These are phyloP conservation scores for Limnomonas spitsbergensis DNA, from an alignment of 139 green algal species.

Conservation along the genomic window DNA sequence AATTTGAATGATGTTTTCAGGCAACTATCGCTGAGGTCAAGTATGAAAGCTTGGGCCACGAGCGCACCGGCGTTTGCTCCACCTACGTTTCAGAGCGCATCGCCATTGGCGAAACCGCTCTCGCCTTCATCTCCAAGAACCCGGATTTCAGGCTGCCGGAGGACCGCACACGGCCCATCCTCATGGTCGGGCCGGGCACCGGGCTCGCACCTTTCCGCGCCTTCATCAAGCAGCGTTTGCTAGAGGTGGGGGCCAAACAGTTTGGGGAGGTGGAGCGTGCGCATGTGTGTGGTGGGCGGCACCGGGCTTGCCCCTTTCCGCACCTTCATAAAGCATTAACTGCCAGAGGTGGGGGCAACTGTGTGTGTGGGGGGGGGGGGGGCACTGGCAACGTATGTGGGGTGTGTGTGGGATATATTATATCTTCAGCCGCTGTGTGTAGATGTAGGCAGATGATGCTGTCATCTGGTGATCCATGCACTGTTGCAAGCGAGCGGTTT, in stretches of 20 bases:
- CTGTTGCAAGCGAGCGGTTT: too few species aligned
- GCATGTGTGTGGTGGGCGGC: too few species aligned
- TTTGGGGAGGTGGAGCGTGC: not conserved
- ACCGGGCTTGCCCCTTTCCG: too few species aligned
- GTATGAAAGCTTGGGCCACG: conserved; percentile 55
- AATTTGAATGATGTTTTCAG: too few species aligned
- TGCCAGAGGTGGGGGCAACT: too few species aligned
- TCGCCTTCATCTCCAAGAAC: conserved; percentile 47
- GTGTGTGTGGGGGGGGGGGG: too few species aligned
- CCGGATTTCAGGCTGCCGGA: conserved; percentile 82
- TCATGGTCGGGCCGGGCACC: conserved; percentile 91
- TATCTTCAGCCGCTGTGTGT: too few species aligned
- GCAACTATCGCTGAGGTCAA: conserved; percentile 51
- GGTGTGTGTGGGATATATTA: too few species aligned
- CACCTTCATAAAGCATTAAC: too few species aligned
- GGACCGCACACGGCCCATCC: conserved; percentile 62
- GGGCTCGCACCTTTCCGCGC: conserved; percentile 85
- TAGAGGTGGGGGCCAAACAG: conserved; percentile 25
- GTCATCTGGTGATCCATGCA: too few species aligned
- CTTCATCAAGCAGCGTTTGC: conserved; percentile 75
- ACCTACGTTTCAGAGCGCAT: conserved; percentile 62
- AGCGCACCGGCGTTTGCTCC: conserved; percentile 71
- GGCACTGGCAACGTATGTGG: too few species aligned
- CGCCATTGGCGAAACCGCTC: conserved; percentile 25
- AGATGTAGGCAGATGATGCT: too few species aligned